A percentile compares a stretch with the other conserved stretches of the same genome.
phyloP scores from a whole-genome alignment of 2,329 filamentous ascomycete species.

The Fusarium sp. region DNA sequence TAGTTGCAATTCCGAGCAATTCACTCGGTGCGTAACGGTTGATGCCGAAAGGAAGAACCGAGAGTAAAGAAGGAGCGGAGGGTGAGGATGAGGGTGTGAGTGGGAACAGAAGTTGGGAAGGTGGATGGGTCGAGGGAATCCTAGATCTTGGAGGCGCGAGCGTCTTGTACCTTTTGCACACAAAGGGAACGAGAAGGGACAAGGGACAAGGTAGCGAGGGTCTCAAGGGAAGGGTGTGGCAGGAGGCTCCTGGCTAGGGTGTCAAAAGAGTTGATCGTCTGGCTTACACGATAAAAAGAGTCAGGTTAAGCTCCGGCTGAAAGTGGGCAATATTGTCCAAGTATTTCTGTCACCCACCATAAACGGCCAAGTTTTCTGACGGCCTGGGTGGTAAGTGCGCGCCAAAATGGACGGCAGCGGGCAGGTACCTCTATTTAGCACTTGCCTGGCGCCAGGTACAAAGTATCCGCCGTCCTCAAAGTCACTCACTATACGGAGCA shows the following conservation, averaged over 20 bases:
- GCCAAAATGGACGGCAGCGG: constrained; percentile 14
- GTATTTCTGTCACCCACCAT: no score
- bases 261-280: no score
- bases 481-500: constrained; percentile 30
- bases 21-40: constrained; percentile 31
- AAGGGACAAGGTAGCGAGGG: constrained; percentile 31
- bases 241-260: constrained; percentile 39
- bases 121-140: constrained; percentile 48
- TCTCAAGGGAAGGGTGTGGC: constrained; percentile 39
- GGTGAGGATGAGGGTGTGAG: constrained; percentile 42
- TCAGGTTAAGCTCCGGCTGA: no score
- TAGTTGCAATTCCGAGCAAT: constrained; percentile 37
- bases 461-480: constrained; percentile 33
- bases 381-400: constrained; percentile 20
- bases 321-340: no score
- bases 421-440: constrained; percentile 41
- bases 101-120: constrained; percentile 47
- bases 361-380: no score
- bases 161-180: constrained; percentile 35
- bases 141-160: constrained; percentile 48
- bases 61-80: constrained; percentile 46
- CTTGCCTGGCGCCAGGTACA: constrained; percentile 37
- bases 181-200: constrained; percentile 36
- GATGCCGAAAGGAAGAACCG: constrained; percentile 40
- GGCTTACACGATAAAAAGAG: no score